Percentiles rank a stretch among this genome's conserved stretches.
Evolutionary conservation across 2,329 filamentous ascomycete genomes (phyloP).

Genomic region (Stachybotrys echinatus): DNA sequence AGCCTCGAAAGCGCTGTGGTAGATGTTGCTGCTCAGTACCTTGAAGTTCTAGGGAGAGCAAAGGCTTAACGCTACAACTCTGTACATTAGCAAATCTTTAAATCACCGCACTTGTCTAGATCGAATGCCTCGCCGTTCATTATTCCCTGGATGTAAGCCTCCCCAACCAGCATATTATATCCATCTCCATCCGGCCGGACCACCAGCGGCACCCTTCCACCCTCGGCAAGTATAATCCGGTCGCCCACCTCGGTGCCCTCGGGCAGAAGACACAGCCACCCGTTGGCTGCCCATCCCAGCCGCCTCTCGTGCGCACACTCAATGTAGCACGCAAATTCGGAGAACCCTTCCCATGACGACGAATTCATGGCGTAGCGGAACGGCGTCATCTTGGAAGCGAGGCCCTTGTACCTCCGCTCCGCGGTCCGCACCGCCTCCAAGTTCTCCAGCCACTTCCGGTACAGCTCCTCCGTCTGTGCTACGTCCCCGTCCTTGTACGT

Average conservation of each 20-base stretch:
- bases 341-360: background rate
- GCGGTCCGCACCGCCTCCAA: background rate
- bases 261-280: background rate
- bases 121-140: background rate
- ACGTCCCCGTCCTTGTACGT: background rate
- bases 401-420: background rate
- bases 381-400: background rate
- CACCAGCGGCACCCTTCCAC: background rate
- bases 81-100: background rate
- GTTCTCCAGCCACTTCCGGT: background rate
- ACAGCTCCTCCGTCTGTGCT: background rate
- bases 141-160: background rate
- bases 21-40: background rate
- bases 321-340: background rate
- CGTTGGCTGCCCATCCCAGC: background rate
- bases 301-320: background rate
- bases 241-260: background rate
- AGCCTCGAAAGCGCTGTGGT: conserved; percentile 1
- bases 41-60: background rate
- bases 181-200: background rate
- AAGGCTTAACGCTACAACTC: too few relatives aligned
- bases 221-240: background rate
- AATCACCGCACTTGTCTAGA: background rate
- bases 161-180: background rate
- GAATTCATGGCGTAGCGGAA: background rate